phyloP scores from a whole-genome alignment of 2,329 filamentous ascomycete genomes.

The Penicillium paneum region DNA sequence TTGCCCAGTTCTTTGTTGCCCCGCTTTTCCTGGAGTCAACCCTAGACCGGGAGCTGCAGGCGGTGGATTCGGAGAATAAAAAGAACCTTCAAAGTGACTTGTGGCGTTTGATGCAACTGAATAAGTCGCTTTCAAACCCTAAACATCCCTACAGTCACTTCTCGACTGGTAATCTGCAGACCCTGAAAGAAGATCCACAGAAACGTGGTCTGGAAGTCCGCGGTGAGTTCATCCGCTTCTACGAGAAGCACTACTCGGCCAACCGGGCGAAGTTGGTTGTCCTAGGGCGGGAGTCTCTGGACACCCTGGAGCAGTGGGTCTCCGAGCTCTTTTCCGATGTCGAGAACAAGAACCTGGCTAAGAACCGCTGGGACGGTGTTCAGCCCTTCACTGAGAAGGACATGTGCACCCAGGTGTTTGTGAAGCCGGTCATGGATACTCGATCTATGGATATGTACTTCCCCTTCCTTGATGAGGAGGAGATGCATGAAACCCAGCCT shows the following conservation, averaged over 20 bases:
- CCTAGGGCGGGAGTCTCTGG: slow-evolving; percentile 74
- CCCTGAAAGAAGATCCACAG: slow-evolving; percentile 78
- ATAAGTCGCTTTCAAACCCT: slow-evolving; percentile 82
- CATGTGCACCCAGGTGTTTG: slow-evolving; percentile 70
- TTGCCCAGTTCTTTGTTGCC: slow-evolving; percentile 89
- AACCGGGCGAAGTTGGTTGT: slow-evolving; percentile 92
- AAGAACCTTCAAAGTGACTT: slow-evolving; percentile 91
- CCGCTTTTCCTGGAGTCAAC: slow-evolving; percentile 83
- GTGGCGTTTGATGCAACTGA: slow-evolving; percentile 83
- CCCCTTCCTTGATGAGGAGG: slow-evolving; percentile 79
- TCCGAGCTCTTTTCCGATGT: slow-evolving; percentile 77
- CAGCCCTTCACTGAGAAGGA: slow-evolving; percentile 59
- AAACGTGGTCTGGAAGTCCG: slow-evolving; percentile 77
- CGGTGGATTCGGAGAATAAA: slow-evolving; percentile 95
- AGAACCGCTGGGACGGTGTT: slow-evolving; percentile 64
- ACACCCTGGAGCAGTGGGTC: slow-evolving; percentile 80
- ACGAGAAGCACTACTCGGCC: slow-evolving; percentile 83
- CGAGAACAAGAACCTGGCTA: slow-evolving; percentile 73
- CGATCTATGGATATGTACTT: slow-evolving; percentile 77
- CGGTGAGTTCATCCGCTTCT: slow-evolving; percentile 89
- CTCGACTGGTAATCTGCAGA: slow-evolving; percentile 83
- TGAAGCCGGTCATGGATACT: slow-evolving; percentile 87
- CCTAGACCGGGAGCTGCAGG: slow-evolving; percentile 78
- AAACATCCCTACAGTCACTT: slow-evolving; percentile 89
- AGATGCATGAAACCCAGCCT: slow-evolving; percentile 74